Percentiles rank a stretch among this genome's conserved stretches.
These are phyloP conservation scores for Cladosporium sp. DNA, from an alignment of 2,329 filamentous ascomycete genomes.

Conservation along the genomic window DNA sequence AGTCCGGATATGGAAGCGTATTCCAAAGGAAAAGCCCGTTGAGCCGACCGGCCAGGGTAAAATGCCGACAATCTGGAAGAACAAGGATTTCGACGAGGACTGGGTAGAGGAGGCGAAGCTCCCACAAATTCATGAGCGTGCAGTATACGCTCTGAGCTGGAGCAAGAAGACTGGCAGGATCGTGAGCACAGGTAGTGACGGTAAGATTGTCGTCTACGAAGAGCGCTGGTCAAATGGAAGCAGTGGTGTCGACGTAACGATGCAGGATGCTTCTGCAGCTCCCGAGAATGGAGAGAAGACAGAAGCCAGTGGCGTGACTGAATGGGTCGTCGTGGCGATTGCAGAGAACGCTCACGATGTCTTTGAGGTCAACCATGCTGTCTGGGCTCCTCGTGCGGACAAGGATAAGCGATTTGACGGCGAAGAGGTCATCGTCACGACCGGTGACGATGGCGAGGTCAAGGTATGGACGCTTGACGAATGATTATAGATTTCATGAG, in stretches of 20 bases:
- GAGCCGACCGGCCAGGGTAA: conserved; percentile 47
- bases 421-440: conserved; percentile 85
- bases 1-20: conserved; percentile 72
- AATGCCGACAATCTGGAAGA: conserved; percentile 87
- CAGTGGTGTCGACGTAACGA: conserved; percentile 24
- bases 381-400: conserved; percentile 79
- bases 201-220: conserved; percentile 71
- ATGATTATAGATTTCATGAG: neutral
- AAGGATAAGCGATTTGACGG: conserved; percentile 52
- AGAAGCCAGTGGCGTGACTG: conserved; percentile 33
- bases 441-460: conserved; percentile 86
- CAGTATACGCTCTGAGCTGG: conserved; percentile 83
- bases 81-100: conserved; percentile 65
- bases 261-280: conserved; percentile 16
- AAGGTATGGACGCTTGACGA: conserved; percentile 67
- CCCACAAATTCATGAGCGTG: conserved; percentile 69
- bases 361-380: conserved; percentile 89
- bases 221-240: conserved; percentile 47
- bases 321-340: conserved; percentile 69
- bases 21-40: conserved; percentile 50
- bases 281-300: conserved; percentile 1
- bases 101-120: conserved; percentile 77
- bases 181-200: conserved; percentile 86
- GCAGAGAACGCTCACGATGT: conserved; percentile 76
- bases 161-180: conserved; percentile 70